Conservation (phyloP, 169 alveolate species). For the Perkinsus marinus region DNA sequence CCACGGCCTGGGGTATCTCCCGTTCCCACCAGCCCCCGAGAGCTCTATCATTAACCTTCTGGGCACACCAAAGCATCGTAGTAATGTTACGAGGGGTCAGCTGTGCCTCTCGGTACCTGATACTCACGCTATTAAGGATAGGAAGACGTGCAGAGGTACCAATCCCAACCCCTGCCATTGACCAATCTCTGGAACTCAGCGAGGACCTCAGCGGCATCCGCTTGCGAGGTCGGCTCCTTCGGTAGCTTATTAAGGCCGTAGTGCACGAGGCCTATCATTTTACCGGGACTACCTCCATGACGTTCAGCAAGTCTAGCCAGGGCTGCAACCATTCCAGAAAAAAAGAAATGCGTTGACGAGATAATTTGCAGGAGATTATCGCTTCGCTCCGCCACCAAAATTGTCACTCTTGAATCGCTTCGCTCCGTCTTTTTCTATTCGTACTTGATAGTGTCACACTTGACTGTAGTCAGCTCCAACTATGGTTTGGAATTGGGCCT, state of each 20-base stretch:
- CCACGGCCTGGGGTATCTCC: not conserved
- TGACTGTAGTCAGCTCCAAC: no score
- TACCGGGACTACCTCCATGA: not conserved
- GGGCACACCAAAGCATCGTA: not conserved
- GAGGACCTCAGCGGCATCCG: not conserved
- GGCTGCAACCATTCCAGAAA: not conserved
- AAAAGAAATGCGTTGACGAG: not conserved
- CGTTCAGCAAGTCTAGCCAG: not conserved
- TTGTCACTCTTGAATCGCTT: not conserved
- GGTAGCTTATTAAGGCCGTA: not conserved
- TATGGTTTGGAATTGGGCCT: no score
- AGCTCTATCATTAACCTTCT: not conserved
- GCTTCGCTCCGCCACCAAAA: not conserved
- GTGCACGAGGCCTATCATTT: not conserved
- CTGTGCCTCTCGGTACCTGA: not conserved
- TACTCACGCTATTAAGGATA: not conserved
- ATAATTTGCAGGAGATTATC: not conserved
- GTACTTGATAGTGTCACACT: no score
- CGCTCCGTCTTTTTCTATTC: not conserved
- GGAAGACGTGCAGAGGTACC: not conserved
- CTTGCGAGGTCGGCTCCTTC: not conserved
- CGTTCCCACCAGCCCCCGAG: not conserved
- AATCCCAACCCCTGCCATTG: not conserved
- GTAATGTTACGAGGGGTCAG: not conserved
- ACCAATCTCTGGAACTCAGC: not conserved